phyloP scores from a whole-genome alignment of 345 rosid genomes.

The Turritis glabra region DNA sequence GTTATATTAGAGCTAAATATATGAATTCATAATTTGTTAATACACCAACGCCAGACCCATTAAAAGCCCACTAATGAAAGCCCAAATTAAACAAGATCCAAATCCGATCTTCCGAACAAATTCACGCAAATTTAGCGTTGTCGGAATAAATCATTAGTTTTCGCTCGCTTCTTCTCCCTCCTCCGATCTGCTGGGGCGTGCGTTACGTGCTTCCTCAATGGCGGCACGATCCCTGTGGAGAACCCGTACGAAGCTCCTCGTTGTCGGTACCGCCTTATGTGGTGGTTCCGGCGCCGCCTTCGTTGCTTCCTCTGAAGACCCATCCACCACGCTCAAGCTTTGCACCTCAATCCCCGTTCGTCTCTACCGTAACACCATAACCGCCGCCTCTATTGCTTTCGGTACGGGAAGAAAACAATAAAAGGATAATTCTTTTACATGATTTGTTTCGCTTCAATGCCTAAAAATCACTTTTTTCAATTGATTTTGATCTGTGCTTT shows the following conservation, averaged over 20 bases:
- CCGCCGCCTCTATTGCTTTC: constrained; percentile 85
- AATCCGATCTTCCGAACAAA: not conserved
- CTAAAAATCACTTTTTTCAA: not conserved
- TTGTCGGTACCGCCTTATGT: constrained; percentile 57
- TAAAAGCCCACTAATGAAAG: not conserved
- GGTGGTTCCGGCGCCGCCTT: constrained; percentile 65
- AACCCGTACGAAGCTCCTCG: constrained; percentile 55
- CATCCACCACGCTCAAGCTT: constrained; percentile 64
- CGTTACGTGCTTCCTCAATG: constrained; percentile 42
- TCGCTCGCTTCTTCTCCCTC: not conserved
- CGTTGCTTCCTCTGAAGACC: constrained; percentile 72
- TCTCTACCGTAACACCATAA: constrained; percentile 62
- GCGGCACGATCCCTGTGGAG: constrained; percentile 76
- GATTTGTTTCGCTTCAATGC: constrained; percentile 1
- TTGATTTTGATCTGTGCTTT: not conserved
- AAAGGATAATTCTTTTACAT: not conserved
- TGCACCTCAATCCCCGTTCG: constrained; percentile 81
- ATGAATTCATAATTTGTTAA: not conserved
- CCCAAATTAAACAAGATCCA: constrained; percentile 5
- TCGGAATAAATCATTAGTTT: constrained; percentile 1
- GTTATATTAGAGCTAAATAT: no score
- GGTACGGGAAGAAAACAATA: constrained; percentile 44
- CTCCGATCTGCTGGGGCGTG: constrained; percentile 18
- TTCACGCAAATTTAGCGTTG: not conserved
- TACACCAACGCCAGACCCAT: not conserved